These are phyloP conservation scores for Zea luxurians DNA, from an alignment of 176 grass and related monocot genomes.

Conservation along the genomic window DNA sequence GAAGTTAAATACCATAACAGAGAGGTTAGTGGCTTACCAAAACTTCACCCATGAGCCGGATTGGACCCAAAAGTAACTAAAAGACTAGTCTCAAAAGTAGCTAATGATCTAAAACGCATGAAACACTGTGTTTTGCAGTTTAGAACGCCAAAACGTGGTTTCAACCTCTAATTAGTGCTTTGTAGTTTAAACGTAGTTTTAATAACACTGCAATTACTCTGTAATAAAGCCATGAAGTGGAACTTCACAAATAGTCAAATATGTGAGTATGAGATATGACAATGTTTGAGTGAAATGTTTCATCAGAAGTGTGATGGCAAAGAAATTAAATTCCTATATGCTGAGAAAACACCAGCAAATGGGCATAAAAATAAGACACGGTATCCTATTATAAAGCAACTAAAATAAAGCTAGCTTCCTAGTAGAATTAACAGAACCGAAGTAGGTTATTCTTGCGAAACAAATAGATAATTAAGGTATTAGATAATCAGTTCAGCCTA, in stretches of 20 bases:
- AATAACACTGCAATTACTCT: not conserved
- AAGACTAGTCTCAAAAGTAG: too few relatives aligned
- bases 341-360: not conserved
- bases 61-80: too few relatives aligned
- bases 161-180: too few relatives aligned
- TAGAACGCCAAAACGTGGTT: too few relatives aligned
- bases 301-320: slow-evolving; percentile 2
- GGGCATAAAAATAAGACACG: slow-evolving; percentile 2
- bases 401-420: not conserved
- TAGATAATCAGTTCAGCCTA: not conserved
- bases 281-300: not conserved
- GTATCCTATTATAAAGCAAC: not conserved
- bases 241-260: not conserved
- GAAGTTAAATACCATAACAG: too few relatives aligned
- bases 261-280: not conserved
- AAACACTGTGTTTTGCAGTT: too few relatives aligned
- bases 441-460: not conserved
- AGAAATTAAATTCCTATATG: not conserved
- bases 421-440: not conserved
- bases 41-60: too few relatives aligned
- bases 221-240: slow-evolving; percentile 1
- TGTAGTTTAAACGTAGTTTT: too few relatives aligned
- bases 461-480: not conserved
- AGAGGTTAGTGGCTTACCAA: too few relatives aligned
- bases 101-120: too few relatives aligned